phyloP scores from a whole-genome alignment of 2,329 filamentous ascomycete genomes.

The Paraphoma chrysanthemicola region DNA sequence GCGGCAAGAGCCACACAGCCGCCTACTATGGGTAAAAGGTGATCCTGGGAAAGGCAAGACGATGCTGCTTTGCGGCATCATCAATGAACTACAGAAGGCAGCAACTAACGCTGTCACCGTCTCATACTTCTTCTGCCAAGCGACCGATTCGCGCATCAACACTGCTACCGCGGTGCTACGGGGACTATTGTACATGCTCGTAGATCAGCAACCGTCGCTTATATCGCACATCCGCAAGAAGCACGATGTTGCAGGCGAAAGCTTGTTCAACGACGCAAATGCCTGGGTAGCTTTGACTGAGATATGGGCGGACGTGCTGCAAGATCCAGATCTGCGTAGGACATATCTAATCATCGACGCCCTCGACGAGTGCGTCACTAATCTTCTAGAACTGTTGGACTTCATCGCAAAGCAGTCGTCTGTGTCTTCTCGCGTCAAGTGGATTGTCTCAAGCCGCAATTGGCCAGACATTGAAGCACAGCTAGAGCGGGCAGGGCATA shows the following conservation, averaged over 20 bases:
- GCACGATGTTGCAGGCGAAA: slow-evolving; percentile 28
- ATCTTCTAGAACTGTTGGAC: slow-evolving; percentile 6
- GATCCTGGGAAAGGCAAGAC: no score
- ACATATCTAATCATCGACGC: slow-evolving; percentile 15
- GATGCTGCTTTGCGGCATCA: no score
- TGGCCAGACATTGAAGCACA: slow-evolving; percentile 41
- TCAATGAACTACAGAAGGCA: no score
- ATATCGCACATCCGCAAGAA: slow-evolving; percentile 16
- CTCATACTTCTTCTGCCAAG: slow-evolving; percentile 55
- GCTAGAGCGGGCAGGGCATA: slow-evolving; percentile 27
- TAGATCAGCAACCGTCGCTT: slow-evolving; percentile 44
- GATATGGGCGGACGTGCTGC: slow-evolving; percentile 52
- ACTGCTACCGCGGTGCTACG: slow-evolving; percentile 47
- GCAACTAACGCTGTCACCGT: slow-evolving; percentile 18
- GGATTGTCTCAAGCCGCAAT: slow-evolving; percentile 24
- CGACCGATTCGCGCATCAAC: slow-evolving; percentile 53
- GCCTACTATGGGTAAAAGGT: no score
- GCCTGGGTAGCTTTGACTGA: slow-evolving; percentile 10
- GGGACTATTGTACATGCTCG: slow-evolving; percentile 53
- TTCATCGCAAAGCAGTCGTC: slow-evolving; percentile 8
- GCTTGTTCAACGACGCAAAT: slow-evolving; percentile 42
- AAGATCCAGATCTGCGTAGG: slow-evolving; percentile 30
- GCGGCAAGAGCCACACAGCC: no score
- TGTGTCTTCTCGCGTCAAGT: slow-evolving; percentile 13
- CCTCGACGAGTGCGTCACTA: slow-evolving; percentile 14